Conservation (phyloP, 2,329 filamentous ascomycete genomes). For the Claviceps africana region DNA sequence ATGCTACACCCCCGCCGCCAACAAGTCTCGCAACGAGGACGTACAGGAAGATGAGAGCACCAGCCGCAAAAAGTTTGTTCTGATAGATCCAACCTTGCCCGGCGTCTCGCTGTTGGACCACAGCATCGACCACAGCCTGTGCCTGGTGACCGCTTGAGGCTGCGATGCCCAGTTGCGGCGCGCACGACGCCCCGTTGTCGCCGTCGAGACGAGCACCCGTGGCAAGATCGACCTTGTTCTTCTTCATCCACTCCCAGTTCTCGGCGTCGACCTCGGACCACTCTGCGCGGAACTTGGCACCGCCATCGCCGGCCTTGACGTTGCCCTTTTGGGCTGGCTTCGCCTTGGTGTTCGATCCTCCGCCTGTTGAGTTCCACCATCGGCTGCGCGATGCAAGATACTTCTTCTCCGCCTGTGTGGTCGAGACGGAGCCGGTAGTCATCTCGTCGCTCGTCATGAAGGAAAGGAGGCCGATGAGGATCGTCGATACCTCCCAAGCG, state of each 20-base stretch:
- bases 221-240: conserved; percentile 60
- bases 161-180: conserved; percentile 44
- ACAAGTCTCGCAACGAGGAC: conserved; percentile 68
- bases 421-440: conserved; percentile 82
- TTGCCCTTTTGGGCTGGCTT: conserved; percentile 52
- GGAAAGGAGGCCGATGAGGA: conserved; percentile 80
- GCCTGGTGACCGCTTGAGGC: conserved; percentile 46
- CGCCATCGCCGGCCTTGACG: conserved; percentile 83
- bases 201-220: conserved; percentile 49
- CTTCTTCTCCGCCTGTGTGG: conserved; percentile 61
- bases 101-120: conserved; percentile 60
- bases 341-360: conserved; percentile 52
- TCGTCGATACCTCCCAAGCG: conserved; percentile 95
- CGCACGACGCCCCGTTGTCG: conserved; percentile 38
- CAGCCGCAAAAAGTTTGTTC: conserved; percentile 63
- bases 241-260: conserved; percentile 86
- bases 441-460: conserved; percentile 99
- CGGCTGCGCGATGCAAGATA: conserved; percentile 62
- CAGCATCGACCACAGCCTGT: conserved; percentile 63
- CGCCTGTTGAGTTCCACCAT: conserved; percentile 96
- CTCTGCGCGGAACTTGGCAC: conserved; percentile 74
- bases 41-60: conserved; percentile 63
- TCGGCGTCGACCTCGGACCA: conserved; percentile 82
- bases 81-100: conserved; percentile 69
- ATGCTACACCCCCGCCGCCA: conserved; percentile 27